Percentiles rank a stretch among this genome's conserved stretches.
Evolutionary conservation across 177 flowering plant genomes (phyloP).

Genomic region (Vitis hybrid): DNA sequence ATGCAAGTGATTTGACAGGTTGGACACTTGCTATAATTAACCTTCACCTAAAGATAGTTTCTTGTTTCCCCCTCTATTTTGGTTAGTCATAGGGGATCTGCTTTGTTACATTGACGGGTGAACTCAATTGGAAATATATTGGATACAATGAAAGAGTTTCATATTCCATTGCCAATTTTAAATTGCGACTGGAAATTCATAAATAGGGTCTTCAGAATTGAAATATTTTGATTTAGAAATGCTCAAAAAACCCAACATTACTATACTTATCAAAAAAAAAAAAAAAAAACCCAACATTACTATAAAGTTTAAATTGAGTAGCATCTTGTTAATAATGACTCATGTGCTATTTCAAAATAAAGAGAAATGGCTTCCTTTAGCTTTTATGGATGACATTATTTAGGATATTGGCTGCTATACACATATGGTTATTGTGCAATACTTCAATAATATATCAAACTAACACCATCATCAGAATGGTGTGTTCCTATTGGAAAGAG

Average conservation of each 20-base stretch:
- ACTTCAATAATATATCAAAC: neutral
- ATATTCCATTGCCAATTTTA: neutral
- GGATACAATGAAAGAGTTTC: neutral
- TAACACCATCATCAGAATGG: neutral
- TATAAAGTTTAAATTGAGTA: too few species aligned
- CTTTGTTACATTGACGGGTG: neutral
- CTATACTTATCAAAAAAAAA: too few species aligned
- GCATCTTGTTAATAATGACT: neutral
- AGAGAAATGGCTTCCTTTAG: neutral
- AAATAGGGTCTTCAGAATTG: too few species aligned
- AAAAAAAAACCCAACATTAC: too few species aligned
- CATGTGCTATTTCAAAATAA: neutral
- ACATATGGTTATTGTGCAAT: neutral
- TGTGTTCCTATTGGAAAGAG: too few species aligned
- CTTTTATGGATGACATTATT: neutral
- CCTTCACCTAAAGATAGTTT: neutral
- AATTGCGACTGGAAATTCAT: neutral
- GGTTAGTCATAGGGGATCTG: neutral
- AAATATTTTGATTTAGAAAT: too few species aligned
- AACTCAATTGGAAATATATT: neutral
- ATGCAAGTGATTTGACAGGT: conserved; percentile 93
- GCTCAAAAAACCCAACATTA: too few species aligned
- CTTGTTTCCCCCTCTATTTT: neutral
- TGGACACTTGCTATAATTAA: neutral
- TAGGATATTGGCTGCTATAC: neutral